phyloP scores from a whole-genome alignment of 2,329 filamentous ascomycete species.

The Sclerotinia spermophila region DNA sequence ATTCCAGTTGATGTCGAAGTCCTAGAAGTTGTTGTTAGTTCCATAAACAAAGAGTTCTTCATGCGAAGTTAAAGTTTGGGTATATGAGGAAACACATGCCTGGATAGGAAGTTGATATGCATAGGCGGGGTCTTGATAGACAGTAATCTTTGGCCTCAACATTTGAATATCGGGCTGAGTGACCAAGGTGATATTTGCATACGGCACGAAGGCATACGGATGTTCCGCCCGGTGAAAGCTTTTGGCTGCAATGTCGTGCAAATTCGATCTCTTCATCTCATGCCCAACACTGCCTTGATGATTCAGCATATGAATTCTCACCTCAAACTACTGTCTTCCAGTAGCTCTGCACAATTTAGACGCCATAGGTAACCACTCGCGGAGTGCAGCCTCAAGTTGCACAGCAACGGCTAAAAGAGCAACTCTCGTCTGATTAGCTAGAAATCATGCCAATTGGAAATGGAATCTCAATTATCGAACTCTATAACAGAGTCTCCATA shows the following conservation, averaged over 20 bases:
- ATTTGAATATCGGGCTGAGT: constrained; percentile 3
- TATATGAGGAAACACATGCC: not conserved
- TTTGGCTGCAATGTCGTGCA: not conserved
- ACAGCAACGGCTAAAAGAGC: not conserved
- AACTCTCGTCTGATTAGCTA: not conserved
- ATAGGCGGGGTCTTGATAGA: constrained; percentile 22
- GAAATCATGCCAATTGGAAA: not conserved
- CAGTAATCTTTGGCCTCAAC: constrained; percentile 10
- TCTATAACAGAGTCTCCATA: not conserved
- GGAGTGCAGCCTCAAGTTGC: not conserved
- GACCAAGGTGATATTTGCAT: not conserved
- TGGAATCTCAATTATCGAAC: not conserved
- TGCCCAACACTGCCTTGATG: not conserved
- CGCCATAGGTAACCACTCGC: not conserved
- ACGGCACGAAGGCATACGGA: no score
- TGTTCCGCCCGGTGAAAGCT: not conserved
- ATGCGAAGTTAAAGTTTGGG: not conserved
- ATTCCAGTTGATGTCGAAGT: not conserved
- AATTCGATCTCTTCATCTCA: not conserved
- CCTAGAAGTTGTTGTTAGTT: not conserved
- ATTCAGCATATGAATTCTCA: not conserved
- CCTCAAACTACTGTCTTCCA: not conserved
- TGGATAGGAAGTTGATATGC: not conserved
- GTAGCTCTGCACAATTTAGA: not conserved
- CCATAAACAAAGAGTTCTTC: no score